phyloP scores from a whole-genome alignment of 1,284 basidiomycete genomes.

The Ceratobasidium sp. region DNA sequence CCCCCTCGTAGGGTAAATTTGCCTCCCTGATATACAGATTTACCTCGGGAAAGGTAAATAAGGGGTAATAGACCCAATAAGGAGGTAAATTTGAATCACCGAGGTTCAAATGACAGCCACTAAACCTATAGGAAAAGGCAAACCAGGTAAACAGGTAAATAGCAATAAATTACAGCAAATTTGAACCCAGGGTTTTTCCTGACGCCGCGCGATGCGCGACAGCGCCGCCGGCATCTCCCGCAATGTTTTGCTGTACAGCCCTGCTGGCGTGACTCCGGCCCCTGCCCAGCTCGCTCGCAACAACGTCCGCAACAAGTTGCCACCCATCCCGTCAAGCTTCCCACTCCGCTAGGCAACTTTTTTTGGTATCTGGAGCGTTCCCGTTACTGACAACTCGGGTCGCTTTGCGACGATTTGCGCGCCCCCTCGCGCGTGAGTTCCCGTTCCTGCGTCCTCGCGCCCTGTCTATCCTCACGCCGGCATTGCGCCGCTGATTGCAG shows the following conservation, averaged over 20 bases:
- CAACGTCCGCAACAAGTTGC: conserved; percentile 14
- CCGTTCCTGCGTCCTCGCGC: too few relatives aligned
- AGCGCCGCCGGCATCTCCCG: neutral
- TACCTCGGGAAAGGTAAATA: too few relatives aligned
- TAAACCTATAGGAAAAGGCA: conserved; percentile 1
- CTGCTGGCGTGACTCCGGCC: conserved; percentile 30
- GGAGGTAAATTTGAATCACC: too few relatives aligned
- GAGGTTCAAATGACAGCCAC: too few relatives aligned
- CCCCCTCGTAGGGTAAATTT: too few relatives aligned
- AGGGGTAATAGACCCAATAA: too few relatives aligned
- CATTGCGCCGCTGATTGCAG: too few relatives aligned
- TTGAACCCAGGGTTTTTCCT: neutral
- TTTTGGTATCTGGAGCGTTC: conserved; percentile 8
- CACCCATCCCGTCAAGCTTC: neutral
- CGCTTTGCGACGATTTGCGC: too few relatives aligned
- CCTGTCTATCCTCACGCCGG: too few relatives aligned
- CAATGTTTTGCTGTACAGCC: conserved; percentile 2
- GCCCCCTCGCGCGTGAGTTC: too few relatives aligned
- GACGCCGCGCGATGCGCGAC: conserved; percentile 52
- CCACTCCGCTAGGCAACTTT: conserved; percentile 23
- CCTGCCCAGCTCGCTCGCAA: conserved; percentile 29
- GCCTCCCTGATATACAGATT: too few relatives aligned
- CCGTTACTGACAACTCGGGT: conserved; percentile 20
- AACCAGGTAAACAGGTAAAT: conserved; percentile 7
- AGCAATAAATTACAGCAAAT: conserved; percentile 2